A percentile compares a stretch with the other conserved stretches of the same genome.
phyloP scores from a whole-genome alignment of 257 asterid genomes.

The Capsicum rhomboideum region DNA sequence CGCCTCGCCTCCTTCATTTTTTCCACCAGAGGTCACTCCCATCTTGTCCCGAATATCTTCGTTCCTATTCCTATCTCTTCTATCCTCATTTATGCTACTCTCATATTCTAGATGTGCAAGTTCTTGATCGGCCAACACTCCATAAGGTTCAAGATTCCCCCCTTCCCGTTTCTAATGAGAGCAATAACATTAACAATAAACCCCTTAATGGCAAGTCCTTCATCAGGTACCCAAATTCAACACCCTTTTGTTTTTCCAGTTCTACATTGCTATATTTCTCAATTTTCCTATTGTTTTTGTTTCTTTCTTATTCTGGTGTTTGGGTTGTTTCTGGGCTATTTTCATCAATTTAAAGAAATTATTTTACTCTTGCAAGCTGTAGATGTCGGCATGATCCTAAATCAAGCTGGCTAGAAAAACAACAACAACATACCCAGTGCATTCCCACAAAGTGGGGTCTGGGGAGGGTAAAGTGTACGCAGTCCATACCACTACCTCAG shows the following conservation, averaged over 20 bases:
- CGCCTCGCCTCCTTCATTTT: too few relatives aligned
- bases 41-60: too few relatives aligned
- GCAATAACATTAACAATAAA: conserved; percentile 16
- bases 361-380: neutral
- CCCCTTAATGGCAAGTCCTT: conserved; percentile 84
- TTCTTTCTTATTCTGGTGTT: neutral
- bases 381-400: neutral
- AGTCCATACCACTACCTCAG: too few relatives aligned
- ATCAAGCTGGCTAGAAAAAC: neutral
- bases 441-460: too few relatives aligned
- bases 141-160: conserved; percentile 34
- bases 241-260: neutral
- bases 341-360: neutral
- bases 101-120: too few relatives aligned
- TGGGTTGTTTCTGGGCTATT: neutral
- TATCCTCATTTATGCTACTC: too few relatives aligned
- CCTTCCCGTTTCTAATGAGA: conserved; percentile 34
- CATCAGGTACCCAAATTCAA: conserved; percentile 48
- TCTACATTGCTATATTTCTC: neutral
- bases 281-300: neutral
- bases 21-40: too few relatives aligned
- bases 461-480: too few relatives aligned
- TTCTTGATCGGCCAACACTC: too few relatives aligned
- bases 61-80: too few relatives aligned
- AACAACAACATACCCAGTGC: too few relatives aligned